phyloP scores from a whole-genome alignment of 2,329 filamentous ascomycete genomes.

The Hypoxylon sp. region DNA sequence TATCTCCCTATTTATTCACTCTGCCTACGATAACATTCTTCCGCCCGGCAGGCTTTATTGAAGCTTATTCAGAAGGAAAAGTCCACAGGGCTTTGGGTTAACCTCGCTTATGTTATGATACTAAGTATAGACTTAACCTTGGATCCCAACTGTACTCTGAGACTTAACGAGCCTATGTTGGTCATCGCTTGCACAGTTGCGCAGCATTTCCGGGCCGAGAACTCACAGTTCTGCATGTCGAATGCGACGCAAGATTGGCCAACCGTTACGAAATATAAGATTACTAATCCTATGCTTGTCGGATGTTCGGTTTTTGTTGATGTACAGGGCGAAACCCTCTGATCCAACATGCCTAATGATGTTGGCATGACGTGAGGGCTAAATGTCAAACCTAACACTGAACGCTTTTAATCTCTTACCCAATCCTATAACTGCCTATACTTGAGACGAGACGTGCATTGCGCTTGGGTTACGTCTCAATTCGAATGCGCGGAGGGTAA shows the following conservation, averaged over 20 bases:
- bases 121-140: slow-evolving; percentile 30
- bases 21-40: not conserved
- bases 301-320: slow-evolving; percentile 22
- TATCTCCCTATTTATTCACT: slow-evolving; percentile 1
- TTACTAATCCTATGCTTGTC: slow-evolving; percentile 40
- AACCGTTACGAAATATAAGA: slow-evolving; percentile 24
- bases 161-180: slow-evolving; percentile 15
- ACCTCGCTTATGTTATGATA: slow-evolving; percentile 21
- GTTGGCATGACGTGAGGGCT: slow-evolving; percentile 38
- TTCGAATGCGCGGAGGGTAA: not conserved
- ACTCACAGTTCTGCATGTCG: slow-evolving; percentile 29
- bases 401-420: slow-evolving; percentile 13
- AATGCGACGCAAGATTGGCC: slow-evolving; percentile 30
- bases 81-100: not conserved
- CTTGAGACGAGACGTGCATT: slow-evolving; percentile 17
- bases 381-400: slow-evolving; percentile 13
- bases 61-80: slow-evolving; percentile 1
- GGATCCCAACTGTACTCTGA: not conserved
- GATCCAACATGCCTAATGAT: slow-evolving; percentile 32
- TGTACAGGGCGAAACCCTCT: slow-evolving; percentile 9
- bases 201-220: slow-evolving; percentile 38
- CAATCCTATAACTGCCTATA: slow-evolving; percentile 28
- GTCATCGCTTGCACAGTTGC: slow-evolving; percentile 18
- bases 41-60: not conserved
- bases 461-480: slow-evolving; percentile 17